A percentile compares a stretch with the other conserved stretches of the same genome.
Evolutionary conservation across 2,329 filamentous ascomycete genomes (phyloP).

Genomic region (Neonectria sp.): DNA sequence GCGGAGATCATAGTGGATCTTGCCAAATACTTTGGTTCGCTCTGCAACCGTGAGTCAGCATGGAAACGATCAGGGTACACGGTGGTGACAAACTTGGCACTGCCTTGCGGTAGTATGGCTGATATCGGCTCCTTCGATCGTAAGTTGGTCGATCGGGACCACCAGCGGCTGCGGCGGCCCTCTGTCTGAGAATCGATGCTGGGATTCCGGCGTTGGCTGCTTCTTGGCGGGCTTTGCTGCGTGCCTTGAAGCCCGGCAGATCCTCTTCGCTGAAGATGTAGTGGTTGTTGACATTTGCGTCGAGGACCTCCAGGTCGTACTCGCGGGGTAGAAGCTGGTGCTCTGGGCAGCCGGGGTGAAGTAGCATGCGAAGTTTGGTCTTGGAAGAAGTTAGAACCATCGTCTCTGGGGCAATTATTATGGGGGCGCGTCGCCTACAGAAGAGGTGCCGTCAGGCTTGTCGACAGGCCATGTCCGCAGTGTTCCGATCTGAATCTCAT

Average conservation of each 20-base stretch:
- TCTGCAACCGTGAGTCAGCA: constrained; percentile 66
- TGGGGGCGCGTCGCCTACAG: constrained; percentile 47
- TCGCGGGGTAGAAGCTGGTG: constrained; percentile 88
- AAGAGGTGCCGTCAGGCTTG: constrained; percentile 67
- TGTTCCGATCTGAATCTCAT: constrained; percentile 86
- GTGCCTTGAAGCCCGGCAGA: constrained; percentile 70
- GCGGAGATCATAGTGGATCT: constrained; percentile 82
- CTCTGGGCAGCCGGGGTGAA: constrained; percentile 74
- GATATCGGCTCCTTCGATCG: constrained; percentile 61
- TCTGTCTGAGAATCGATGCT: constrained; percentile 66
- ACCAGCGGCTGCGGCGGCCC: constrained; percentile 45
- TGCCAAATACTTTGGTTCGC: constrained; percentile 82
- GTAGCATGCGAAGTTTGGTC: constrained; percentile 72
- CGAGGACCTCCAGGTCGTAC: constrained; percentile 83
- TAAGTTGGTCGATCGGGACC: constrained; percentile 63
- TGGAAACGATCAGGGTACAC: background rate
- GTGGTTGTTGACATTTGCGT: constrained; percentile 81
- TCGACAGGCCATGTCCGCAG: constrained; percentile 69
- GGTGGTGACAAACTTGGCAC: constrained; percentile 76
- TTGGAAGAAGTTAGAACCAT: constrained; percentile 34
- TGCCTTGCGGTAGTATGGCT: constrained; percentile 78
- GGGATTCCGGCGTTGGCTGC: constrained; percentile 73
- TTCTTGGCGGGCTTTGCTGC: constrained; percentile 69
- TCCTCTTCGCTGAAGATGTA: constrained; percentile 96
- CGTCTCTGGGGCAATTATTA: background rate